Base-by-base conservation (phyloP, 1,139 yeast genomes). In the Nakaseomyces kungkrabaensis region DNA sequence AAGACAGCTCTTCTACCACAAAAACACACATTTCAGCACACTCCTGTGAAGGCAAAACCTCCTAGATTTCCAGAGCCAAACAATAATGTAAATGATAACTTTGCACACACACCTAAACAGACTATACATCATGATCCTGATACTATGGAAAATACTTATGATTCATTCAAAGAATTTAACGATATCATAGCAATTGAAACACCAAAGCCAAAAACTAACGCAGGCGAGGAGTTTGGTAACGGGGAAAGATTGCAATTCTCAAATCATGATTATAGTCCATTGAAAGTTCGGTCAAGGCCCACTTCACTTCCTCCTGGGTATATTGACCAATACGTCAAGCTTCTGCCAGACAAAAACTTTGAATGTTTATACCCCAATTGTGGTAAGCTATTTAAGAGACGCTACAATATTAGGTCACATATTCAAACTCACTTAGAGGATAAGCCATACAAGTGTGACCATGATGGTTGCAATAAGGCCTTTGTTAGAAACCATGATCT, bases 401-500 rank as follows among this genome's bases (percentile, higher is more conserved):
- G 96, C 49, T 94, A 94, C 69, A 92, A 92, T 63, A 89, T 88
- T 11, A 75, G 97, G 54, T 88, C 96, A 0, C 99, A 92, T 65
- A 89, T 92, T 50, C 98, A 92, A 66, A 92, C 98, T 0, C 99
- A 92, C 72, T 71, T 92, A 49, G 83, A 94, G 65, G 98, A 92
- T 67, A 74, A 97, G 51, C 99, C 99, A 1, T 84, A 81, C 67
- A 64, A 66, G 52, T 89, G 96, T 64, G 70, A 75, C 9, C 72
- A 73, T 53, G 78, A 73, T 26, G 79, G 75, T 4, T 92, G 97
- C 64, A 60, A 65, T 1, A 85, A 80, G 58, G 74, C 81, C 1
- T 90, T 88, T 63, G 81, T 81, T 55, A 82, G 88, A 58, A 96
- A 92, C 56, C 98, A 92, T 64, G 99, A 92, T 68, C 73, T 94